A percentile compares a stretch with the other conserved stretches of the same genome.
Evolutionary conservation across 2,329 filamentous ascomycete genomes (phyloP).

Genomic region (Fusarium virguliforme): DNA sequence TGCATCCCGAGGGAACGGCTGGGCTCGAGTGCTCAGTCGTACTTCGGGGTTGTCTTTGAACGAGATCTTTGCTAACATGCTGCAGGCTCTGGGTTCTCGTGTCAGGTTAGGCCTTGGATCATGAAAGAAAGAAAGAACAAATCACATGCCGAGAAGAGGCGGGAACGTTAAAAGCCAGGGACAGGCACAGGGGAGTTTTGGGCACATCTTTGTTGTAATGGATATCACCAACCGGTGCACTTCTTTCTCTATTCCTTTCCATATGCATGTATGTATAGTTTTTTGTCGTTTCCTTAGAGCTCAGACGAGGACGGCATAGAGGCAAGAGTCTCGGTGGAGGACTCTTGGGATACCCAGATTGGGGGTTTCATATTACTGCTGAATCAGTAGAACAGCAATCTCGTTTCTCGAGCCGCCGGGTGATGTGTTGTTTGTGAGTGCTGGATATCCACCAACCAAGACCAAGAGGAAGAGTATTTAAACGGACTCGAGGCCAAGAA

Average conservation of each 20-base stretch:
- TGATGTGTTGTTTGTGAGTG: background rate
- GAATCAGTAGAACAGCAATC: conserved; percentile 32
- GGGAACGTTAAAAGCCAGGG: conserved; percentile 27
- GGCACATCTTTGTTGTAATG: conserved; percentile 49
- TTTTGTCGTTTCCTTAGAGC: conserved; percentile 38
- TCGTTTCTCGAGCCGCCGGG: conserved; percentile 15
- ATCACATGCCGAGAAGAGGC: conserved; percentile 33
- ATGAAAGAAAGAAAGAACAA: conserved; percentile 18
- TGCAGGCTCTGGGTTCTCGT: conserved; percentile 60
- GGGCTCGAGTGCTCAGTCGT: background rate
- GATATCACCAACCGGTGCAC: conserved; percentile 40
- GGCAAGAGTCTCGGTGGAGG: conserved; percentile 9
- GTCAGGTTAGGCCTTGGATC: conserved; percentile 52
- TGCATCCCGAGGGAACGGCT: background rate
- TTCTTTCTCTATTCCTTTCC: conserved; percentile 43
- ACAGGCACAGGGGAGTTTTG: conserved; percentile 31
- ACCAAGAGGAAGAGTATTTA: background rate
- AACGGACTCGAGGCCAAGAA: background rate
- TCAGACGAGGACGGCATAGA: conserved; percentile 35
- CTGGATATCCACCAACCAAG: conserved; percentile 11
- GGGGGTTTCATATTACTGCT: conserved; percentile 45
- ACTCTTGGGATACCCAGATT: conserved; percentile 26
- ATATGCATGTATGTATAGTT: conserved; percentile 46
- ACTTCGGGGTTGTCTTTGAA: background rate
- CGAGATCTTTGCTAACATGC: conserved; percentile 28